A percentile compares a stretch with the other conserved stretches of the same genome.
These are phyloP conservation scores for Lentinula raphanica DNA, from an alignment of 768 basidiomycete genomes.

Conservation along the genomic window DNA sequence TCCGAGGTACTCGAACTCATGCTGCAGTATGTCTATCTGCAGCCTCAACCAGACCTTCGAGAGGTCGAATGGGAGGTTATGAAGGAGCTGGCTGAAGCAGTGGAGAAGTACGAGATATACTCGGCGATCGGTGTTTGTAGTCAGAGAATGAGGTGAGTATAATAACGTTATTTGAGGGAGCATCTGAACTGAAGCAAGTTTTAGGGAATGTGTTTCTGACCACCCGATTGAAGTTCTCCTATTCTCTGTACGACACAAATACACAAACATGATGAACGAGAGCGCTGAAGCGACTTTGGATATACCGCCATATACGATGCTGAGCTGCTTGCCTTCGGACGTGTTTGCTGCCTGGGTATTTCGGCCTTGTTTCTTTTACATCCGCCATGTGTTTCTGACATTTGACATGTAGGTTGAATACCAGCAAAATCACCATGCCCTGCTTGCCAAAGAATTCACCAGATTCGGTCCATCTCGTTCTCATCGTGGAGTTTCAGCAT, in stretches of 20 bases:
- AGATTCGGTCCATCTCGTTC: constrained; percentile 9
- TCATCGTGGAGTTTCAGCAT: constrained; percentile 4
- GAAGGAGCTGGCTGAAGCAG: constrained; percentile 17
- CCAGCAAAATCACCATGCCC: constrained; percentile 3
- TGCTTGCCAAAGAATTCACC: constrained; percentile 10
- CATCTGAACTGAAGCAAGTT: background rate
- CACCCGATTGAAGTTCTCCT: constrained; percentile 11
- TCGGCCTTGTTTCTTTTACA: background rate
- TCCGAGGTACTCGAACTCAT: constrained; percentile 16
- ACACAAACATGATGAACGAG: constrained; percentile 11
- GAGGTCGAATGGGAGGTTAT: constrained; percentile 10
- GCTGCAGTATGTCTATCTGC: constrained; percentile 18
- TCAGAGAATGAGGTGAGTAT: constrained; percentile 11
- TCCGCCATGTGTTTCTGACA: background rate
- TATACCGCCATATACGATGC: constrained; percentile 8
- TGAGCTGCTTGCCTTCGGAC: constrained; percentile 5
- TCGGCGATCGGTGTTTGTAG: constrained; percentile 11
- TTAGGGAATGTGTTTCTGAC: constrained; percentile 4
- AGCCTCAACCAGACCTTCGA: constrained; percentile 16
- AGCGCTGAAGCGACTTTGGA: constrained; percentile 9
- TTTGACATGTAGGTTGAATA: constrained; percentile 1
- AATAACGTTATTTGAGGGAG: background rate
- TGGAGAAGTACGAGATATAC: constrained; percentile 20
- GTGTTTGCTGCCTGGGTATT: constrained; percentile 12
- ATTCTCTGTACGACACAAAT: constrained; percentile 10